Evolutionary conservation across 2,329 filamentous ascomycete genomes (phyloP), one percentile per base, ranked within the genome.

Genomic region (Cadophora luteo-olivacea): DNA sequence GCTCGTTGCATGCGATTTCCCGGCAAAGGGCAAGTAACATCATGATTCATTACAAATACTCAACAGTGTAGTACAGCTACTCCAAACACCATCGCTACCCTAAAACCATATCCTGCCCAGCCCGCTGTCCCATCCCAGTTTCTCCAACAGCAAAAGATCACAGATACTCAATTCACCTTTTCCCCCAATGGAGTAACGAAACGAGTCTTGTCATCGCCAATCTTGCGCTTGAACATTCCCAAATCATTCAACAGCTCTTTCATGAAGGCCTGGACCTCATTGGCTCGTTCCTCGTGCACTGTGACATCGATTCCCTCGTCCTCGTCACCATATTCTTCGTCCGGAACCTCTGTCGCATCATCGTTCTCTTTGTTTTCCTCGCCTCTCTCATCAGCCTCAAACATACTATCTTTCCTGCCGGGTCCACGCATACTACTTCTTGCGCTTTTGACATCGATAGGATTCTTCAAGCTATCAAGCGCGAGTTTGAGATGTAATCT

Each of bases 401-500:
- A 63, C 29, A 66, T 57, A 32, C 68, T 72, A 11, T 62, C 61
- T 16, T 68, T 67, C 16, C 68, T 33, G 41, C 68, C 69, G 9
- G 68, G 72, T 58, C 72, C 68, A 58, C 71, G 66, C 3, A 73
- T 54, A 63, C 72, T 77, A 54, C 65, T 74, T 36, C 73, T 75
- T 8, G 72, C 72, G 65, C 84, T 82, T 41, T 78, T 78, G 3
- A 89, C 84, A 3, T 84, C 77, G 72, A 99, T 97, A 0, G 96
- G 96, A 77, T 98, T 97, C 83, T 93, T 95, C 74, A 97, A 81
- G 77, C 93, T 94, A 64, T 90, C 89, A 22, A 98, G 85, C 0
- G 94, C 95, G 63, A 99, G 87, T 75, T 92, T 93, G 62, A 99
- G 84, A 80, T 99, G 96, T 69, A 96, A 85, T 70, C 94, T 87